Evolutionary conservation across 2,329 filamentous ascomycete genomes (phyloP).

Genomic region (Sclerotinia borealis): DNA sequence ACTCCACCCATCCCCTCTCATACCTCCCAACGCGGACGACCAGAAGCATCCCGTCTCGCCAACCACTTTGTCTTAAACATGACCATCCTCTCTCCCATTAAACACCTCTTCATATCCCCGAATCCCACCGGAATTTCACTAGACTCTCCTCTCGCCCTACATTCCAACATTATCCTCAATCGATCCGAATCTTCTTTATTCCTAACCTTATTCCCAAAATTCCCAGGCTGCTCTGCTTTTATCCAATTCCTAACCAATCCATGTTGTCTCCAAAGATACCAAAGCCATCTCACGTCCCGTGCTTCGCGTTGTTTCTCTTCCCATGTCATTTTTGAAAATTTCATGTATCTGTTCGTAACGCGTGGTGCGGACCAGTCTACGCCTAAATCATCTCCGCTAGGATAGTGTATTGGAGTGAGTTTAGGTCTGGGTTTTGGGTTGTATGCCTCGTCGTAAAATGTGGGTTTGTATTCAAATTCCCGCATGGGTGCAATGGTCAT

Average conservation of each 20-base stretch:
- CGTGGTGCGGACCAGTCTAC: neutral
- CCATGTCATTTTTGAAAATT: neutral
- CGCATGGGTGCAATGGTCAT: neutral
- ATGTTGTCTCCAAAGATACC: neutral
- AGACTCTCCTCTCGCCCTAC: neutral
- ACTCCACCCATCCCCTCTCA: neutral
- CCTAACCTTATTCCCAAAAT: neutral
- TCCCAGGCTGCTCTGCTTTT: neutral
- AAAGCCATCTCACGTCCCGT: neutral
- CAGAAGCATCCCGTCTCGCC: neutral
- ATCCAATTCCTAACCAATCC: neutral
- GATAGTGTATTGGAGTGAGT: neutral
- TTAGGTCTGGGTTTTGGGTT: neutral
- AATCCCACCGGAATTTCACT: too few relatives aligned
- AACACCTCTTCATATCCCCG: neutral
- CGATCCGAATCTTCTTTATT: neutral
- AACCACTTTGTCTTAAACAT: neutral
- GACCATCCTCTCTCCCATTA: neutral
- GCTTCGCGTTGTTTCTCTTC: neutral
- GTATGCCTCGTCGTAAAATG: too few relatives aligned
- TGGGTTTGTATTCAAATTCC: too few relatives aligned
- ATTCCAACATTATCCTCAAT: neutral
- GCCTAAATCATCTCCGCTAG: neutral
- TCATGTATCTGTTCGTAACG: neutral
- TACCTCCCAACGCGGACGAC: neutral